Conservation (phyloP, 1,284 basidiomycete genomes). For the Austroboletus olivaceoglutinosus region DNA sequence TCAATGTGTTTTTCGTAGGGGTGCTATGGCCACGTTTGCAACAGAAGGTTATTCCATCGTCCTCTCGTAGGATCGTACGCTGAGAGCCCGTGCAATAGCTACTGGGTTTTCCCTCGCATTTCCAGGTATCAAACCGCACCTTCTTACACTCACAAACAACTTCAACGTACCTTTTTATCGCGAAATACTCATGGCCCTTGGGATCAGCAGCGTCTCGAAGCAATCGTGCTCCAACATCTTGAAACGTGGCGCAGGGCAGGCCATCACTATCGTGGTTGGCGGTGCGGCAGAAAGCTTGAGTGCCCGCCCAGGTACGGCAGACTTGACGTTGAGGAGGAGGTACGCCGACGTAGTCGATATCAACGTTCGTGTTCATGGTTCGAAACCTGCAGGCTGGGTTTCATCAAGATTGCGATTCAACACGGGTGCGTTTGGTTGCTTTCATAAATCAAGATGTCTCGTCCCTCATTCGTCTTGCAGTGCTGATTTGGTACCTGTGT, state of each 20-base stretch:
- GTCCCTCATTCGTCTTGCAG: conserved; percentile 37
- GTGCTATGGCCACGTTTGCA: conserved; percentile 90
- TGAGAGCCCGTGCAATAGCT: conserved; percentile 44
- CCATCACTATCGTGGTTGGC: conserved; percentile 95
- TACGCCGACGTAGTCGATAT: conserved; percentile 26
- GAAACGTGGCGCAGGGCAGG: conserved; percentile 50
- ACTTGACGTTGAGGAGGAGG: conserved; percentile 85
- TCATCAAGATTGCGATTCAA: conserved; percentile 95
- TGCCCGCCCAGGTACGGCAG: conserved; percentile 92
- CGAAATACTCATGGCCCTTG: conserved; percentile 82
- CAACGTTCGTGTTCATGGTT: neutral
- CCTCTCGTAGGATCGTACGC: neutral
- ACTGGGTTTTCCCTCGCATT: conserved; percentile 91
- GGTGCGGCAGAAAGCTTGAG: conserved; percentile 94
- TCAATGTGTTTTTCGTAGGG: conserved; percentile 48
- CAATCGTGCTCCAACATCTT: conserved; percentile 89
- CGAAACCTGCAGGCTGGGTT: conserved; percentile 63
- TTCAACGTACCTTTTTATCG: conserved; percentile 94
- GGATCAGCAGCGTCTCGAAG: conserved; percentile 91
- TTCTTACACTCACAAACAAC: conserved; percentile 88
- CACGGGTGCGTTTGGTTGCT: conserved; percentile 62
- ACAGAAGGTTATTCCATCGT: conserved; percentile 66
- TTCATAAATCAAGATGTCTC: neutral
- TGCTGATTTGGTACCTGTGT: conserved; percentile 91
- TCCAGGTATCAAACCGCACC: conserved; percentile 90